Conservation (phyloP, 2,329 filamentous ascomycete species). For the Paecilomyces sp. region DNA sequence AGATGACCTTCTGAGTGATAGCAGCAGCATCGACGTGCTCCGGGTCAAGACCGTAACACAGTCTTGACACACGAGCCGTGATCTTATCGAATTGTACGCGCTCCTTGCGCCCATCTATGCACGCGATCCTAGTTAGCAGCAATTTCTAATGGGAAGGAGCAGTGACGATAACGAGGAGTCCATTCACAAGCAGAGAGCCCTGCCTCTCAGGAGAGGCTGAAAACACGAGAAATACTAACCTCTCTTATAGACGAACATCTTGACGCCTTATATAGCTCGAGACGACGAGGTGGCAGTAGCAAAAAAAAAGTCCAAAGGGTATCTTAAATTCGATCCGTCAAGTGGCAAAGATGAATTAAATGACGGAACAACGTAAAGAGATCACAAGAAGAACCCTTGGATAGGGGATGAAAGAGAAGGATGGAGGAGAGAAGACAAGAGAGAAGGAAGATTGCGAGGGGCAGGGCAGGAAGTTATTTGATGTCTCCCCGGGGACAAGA, state of each 20-base stretch:
- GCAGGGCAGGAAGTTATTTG: constrained; percentile 21
- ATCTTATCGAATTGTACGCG: constrained; percentile 99
- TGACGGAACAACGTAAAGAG: constrained; percentile 3
- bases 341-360: constrained; percentile 2
- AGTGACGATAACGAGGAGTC: not conserved
- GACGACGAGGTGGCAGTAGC: not conserved
- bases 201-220: not conserved
- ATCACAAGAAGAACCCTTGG: constrained; percentile 8
- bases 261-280: constrained; percentile 13
- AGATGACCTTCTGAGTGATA: constrained; percentile 99
- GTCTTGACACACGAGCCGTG: constrained; percentile 91
- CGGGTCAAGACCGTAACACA: constrained; percentile 94
- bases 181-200: not conserved
- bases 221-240: constrained; percentile 36
- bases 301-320: constrained; percentile 11
- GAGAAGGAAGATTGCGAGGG: constrained; percentile 12
- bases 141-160: not conserved
- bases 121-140: constrained; percentile 12
- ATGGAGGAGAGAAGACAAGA: constrained; percentile 17
- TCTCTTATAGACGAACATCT: constrained; percentile 59
- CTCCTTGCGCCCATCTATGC: constrained; percentile 93
- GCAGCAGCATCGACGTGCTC: constrained; percentile 95
- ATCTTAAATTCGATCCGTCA: constrained; percentile 15
- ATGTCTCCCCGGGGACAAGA: constrained; percentile 19
- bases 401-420: constrained; percentile 9